Conservation (phyloP, 2,329 filamentous ascomycete species). For the Chaetomiaceae sp. region DNA sequence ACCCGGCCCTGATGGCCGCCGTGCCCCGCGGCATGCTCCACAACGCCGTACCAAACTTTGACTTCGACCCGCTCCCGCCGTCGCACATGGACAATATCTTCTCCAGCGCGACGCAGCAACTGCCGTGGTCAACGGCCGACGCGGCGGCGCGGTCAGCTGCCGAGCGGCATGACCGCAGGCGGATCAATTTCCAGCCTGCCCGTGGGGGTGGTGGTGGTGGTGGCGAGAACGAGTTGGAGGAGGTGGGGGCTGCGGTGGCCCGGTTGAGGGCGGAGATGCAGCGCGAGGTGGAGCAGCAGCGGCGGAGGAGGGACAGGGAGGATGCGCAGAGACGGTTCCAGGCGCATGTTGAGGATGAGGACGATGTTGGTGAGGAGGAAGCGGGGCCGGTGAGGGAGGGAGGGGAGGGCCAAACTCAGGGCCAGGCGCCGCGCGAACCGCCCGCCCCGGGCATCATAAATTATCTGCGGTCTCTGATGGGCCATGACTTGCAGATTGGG, state of each 20-base stretch:
- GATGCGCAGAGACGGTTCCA: neutral
- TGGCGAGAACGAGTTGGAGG: neutral
- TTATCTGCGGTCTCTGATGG: slow-evolving; percentile 1
- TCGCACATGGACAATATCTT: slow-evolving; percentile 50
- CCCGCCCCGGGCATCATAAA: slow-evolving; percentile 1
- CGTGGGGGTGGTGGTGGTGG: neutral
- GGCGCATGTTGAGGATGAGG: neutral
- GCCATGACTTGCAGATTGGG: neutral
- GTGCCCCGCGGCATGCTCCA: slow-evolving; percentile 63
- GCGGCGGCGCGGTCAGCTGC: slow-evolving; percentile 5
- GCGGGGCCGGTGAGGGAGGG: no score
- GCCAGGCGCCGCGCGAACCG: neutral
- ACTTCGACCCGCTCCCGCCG: slow-evolving; percentile 80
- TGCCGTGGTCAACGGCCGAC: slow-evolving; percentile 39
- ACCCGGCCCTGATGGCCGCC: slow-evolving; percentile 63
- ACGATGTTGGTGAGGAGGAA: neutral
- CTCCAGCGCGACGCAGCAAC: slow-evolving; percentile 37
- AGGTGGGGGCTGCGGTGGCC: neutral
- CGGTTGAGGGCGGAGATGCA: slow-evolving; percentile 3
- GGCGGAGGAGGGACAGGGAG: neutral
- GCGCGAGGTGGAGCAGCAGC: neutral
- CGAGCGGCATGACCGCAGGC: no score
- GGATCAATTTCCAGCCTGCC: no score
- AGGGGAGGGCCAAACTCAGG: neutral
- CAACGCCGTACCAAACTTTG: slow-evolving; percentile 57